Conservation (phyloP, 305 asterid species). For the Fraxinus platypoda region DNA sequence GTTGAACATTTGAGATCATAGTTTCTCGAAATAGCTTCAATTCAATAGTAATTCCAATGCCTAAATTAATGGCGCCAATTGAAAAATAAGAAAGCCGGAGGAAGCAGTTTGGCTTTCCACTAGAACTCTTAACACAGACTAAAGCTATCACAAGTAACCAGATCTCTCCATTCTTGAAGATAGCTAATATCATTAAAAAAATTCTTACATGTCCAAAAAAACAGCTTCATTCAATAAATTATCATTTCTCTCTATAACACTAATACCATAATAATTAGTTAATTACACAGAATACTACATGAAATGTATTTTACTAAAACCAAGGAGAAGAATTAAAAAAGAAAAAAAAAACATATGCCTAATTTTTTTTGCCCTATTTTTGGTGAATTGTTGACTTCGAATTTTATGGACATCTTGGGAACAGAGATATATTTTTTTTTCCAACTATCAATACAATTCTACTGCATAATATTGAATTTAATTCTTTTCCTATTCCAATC, state of each 20-base stretch:
- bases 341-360: not conserved
- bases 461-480: slow-evolving; percentile 5
- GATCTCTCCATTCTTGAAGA: slow-evolving; percentile 5
- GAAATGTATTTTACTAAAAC: not conserved
- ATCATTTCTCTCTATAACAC: not conserved
- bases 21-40: not conserved
- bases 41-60: not conserved
- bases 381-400: slow-evolving; percentile 26
- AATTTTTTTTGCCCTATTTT: not conserved
- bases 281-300: not conserved
- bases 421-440: slow-evolving; percentile 8
- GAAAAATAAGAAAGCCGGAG: not conserved
- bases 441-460: slow-evolving; percentile 13
- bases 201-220: not conserved
- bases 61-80: not conserved
- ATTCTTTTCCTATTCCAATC: not conserved
- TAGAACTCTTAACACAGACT: slow-evolving; percentile 4
- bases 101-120: slow-evolving; percentile 7
- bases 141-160: slow-evolving; percentile 8
- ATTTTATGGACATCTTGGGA: not conserved
- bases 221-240: slow-evolving; percentile 1
- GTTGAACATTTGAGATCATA: slow-evolving; percentile 17
- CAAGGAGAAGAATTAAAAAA: not conserved
- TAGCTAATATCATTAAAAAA: slow-evolving; percentile 8
- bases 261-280: not conserved